Percentiles rank a stretch among this genome's conserved stretches.
Conservation (phyloP, 257 asterid species). For the Plantago major region DNA sequence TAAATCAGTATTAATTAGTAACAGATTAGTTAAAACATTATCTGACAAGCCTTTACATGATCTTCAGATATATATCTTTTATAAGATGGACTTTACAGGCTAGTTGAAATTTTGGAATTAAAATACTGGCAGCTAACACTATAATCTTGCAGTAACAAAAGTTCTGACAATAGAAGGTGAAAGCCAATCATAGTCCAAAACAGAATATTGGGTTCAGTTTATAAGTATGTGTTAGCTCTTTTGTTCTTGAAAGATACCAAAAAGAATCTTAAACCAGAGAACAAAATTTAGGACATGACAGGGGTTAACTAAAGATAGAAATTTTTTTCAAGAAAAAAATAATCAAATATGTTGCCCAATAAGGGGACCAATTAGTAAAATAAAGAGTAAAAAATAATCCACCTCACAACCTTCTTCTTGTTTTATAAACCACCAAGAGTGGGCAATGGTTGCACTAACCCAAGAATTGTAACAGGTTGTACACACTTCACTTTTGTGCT, state of each 20-base stretch:
- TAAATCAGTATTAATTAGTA: too few relatives aligned
- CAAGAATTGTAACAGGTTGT: conserved; percentile 5
- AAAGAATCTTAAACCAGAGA: conserved; percentile 45
- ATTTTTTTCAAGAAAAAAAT: conserved; percentile 23
- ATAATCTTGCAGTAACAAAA: background rate
- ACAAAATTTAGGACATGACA: conserved; percentile 33
- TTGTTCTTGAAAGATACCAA: conserved; percentile 42
- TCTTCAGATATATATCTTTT: background rate
- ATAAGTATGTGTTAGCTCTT: conserved; percentile 25
- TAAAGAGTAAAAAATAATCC: conserved; percentile 33
- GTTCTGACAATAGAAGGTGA: conserved; percentile 24
- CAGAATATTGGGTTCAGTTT: conserved; percentile 41
- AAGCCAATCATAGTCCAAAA: conserved; percentile 32
- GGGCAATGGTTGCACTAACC: conserved; percentile 21
- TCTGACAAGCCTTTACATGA: background rate
- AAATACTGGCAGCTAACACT: background rate
- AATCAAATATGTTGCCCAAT: conserved; percentile 50
- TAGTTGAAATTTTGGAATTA: conserved; percentile 3
- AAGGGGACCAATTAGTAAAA: conserved; percentile 69
- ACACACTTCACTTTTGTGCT: background rate
- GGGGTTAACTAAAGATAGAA: conserved; percentile 20
- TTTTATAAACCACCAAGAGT: conserved; percentile 42
- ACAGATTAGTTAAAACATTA: too few relatives aligned
- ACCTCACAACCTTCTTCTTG: conserved; percentile 27
- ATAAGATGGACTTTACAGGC: conserved; percentile 1